Evolutionary conservation across 257 asterid species (phyloP), one percentile per base, ranked within the genome.

Genomic region (Asclepias syriaca): DNA sequence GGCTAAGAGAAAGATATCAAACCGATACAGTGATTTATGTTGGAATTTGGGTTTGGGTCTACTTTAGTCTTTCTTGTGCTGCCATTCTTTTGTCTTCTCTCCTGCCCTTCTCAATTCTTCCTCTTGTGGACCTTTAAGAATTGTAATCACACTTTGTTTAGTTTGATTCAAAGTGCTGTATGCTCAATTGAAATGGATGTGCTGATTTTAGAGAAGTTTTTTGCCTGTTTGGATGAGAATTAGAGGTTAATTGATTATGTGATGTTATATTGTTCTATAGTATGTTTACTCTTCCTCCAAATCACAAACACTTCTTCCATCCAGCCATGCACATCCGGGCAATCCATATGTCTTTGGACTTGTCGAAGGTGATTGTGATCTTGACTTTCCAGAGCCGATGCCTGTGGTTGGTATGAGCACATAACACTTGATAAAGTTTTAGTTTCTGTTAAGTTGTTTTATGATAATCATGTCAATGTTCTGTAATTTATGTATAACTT

Each of bases 281-380:
- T 22, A 39, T 63, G 10, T 49, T 59, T 32, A 10, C 53, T 18
- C 51, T 43, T 56, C 16, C 34, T 45, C 22, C 51, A 53, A 40
- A 29, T 43, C 21, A 43, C 65, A 54, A 29, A 19, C 8, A 29
- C 59, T 63, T 73, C 39, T 37, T 70, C 67, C 16, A 78, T 86
- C 78, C 89, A 91, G 99, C 87, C 99, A 94, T 85, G 99, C 99
- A 65, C 95, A 88, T 83, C 99, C 99, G 60, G 99, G 99, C 69
- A 91, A 89, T 85, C 99, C 99, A 51, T 94, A 94, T 79, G 96
- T 94, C 70, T 91, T 91, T 86, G 99, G 99, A 71, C 97, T 91
- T 61, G 95, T 89, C 73, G 97, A 89, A 80, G 99, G 83, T 78
- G 94, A 91, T 70, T 93, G 83, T 46, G 97, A 94, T 81, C 87